phyloP scores from a whole-genome alignment of 306 rosid genomes.

The Sicyos baderoa region DNA sequence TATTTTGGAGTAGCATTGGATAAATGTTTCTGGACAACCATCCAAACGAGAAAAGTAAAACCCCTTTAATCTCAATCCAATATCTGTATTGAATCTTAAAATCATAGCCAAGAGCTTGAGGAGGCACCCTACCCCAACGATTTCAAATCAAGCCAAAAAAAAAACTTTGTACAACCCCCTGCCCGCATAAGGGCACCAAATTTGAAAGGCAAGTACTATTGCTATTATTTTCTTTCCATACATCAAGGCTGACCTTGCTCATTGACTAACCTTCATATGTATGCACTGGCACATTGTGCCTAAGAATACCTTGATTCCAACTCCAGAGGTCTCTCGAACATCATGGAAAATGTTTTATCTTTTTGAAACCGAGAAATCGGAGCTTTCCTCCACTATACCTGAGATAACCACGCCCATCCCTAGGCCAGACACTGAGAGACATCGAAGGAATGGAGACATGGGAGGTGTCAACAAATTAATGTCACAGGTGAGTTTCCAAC shows the following conservation, averaged over 20 bases:
- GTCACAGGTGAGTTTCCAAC: too few relatives aligned
- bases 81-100: neutral
- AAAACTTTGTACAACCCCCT: neutral
- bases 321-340: neutral
- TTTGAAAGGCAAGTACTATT: neutral
- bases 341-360: neutral
- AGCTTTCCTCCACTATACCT: too few relatives aligned
- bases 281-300: neutral
- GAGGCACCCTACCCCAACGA: neutral
- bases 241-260: neutral
- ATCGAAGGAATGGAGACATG: too few relatives aligned
- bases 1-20: neutral
- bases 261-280: neutral
- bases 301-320: neutral
- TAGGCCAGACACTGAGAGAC: too few relatives aligned
- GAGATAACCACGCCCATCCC: too few relatives aligned
- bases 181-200: neutral
- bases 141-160: neutral
- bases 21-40: neutral
- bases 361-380: too few relatives aligned
- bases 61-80: neutral
- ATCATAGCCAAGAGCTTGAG: neutral
- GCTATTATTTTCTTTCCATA: neutral
- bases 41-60: neutral
- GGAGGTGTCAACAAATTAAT: too few relatives aligned